Evolutionary conservation across 345 rosid genomes (phyloP), one percentile per base, ranked within the genome.

Genomic region (Rhizophora apiculata): DNA sequence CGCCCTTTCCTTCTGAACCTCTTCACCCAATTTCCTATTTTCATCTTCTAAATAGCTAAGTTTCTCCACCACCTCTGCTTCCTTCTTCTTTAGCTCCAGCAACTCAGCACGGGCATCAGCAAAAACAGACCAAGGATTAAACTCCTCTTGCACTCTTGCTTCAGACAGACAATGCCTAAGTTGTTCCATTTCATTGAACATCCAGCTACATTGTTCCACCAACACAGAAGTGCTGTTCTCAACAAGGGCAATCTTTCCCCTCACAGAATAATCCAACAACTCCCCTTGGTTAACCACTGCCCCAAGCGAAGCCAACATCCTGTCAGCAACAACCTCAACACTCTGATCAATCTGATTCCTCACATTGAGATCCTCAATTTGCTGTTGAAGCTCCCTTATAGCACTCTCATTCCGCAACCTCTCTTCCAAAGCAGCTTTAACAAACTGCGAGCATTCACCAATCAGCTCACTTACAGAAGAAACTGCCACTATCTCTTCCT

Each of bases 131-230:
- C 36, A 67, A 62, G 58, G 48, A 1, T 79, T 83, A 48, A 85
- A 81, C 68, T 82, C 93, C 76, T 85, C 90, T 65, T 81, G 91
- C 71, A 65, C 67, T 49, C 76, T 84, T 8, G 71, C 78, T 63
- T 74, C 87, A 11, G 83, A 66, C 74, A 94, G 82, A 82, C 85
- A 87, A 78, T 80, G 79, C 73, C 92, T 82, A 15, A 94, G 82
- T 62, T 86, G 87, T 79, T 91, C 86, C 71, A 86, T 82, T 68
- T 86, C 91, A 58, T 80, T 81, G 72, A 78, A 82, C 67, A 87
- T 81, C 72, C 81, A 85, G 62, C 81, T 82, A 76, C 88, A 87
- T 70, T 82, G 88, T 10, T 86, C 90, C 74, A 86, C 72, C 71
- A 94, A 83, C 70, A 82, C 60, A 54, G 78, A 69, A 6, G 84